phyloP scores from a whole-genome alignment of 2,329 filamentous ascomycete species.

The Fusarium miscanthi region DNA sequence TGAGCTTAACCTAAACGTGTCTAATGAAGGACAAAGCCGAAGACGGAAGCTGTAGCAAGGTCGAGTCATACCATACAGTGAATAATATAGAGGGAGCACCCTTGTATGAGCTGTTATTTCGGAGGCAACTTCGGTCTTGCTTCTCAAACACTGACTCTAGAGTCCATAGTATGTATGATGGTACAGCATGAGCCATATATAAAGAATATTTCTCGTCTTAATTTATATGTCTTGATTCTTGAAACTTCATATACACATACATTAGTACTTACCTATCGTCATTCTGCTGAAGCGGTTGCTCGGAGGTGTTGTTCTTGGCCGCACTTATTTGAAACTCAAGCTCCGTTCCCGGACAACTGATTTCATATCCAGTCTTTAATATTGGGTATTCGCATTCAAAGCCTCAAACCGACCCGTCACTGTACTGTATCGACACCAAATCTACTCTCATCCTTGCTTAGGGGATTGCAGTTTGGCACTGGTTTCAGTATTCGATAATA shows the following conservation, averaged over 20 bases:
- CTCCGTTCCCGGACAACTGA: constrained; percentile 21
- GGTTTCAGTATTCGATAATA: neutral
- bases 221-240: neutral
- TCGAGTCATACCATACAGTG: constrained; percentile 38
- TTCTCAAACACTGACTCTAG: neutral
- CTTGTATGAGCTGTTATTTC: constrained; percentile 29
- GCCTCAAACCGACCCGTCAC: neutral
- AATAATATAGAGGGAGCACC: neutral
- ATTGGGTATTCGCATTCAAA: neutral
- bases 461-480: neutral
- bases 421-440: neutral
- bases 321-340: constrained; percentile 17
- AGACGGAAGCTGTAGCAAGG: constrained; percentile 35
- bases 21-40: constrained; percentile 31
- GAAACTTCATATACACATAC: neutral
- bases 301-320: neutral
- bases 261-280: neutral
- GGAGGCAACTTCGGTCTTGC: constrained; percentile 27
- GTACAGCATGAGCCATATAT: neutral
- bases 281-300: neutral
- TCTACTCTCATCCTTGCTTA: neutral
- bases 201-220: neutral
- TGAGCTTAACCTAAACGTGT: neutral
- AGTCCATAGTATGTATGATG: constrained; percentile 1
- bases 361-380: constrained; percentile 6